Base-by-base conservation (phyloP, 257 asterid genomes). In the Ilex asprella region DNA sequence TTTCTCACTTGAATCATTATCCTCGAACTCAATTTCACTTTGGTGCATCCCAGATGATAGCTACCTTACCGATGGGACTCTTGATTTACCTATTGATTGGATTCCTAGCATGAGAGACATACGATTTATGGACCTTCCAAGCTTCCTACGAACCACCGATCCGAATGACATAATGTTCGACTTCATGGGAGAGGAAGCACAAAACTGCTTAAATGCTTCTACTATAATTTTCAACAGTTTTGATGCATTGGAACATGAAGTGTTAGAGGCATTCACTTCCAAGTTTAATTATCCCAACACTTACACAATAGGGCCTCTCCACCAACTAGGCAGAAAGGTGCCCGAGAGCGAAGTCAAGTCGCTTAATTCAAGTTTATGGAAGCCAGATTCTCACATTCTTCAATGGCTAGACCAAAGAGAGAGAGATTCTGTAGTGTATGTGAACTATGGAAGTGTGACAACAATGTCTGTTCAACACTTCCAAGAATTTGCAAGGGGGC, bases 371-470 rank as follows among this genome's bases (percentile, higher is more conserved):
- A 49, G 54, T 12, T 15, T 49, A 49, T 49, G 54, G 54, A 49
- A 49, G 54, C 54, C 54, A 12, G 54, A 49, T 49, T 49, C 54
- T 4, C n/a, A n/a, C 5, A 1, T 0, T 15, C 54, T 49, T 15
- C n/a, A 49, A 49, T 49, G 54, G 54, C 54, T 49, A 12, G 54
- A 49, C 16, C 54, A n/a, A 12, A 49, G 54, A n/a, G 54, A 49
- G 16, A 6, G 14, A n/a, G 54, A 49, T 2, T 49, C 54, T 2
- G 54, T 49, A 3, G 54, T 49, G 16, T 49, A 49, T 12, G 54
- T 49, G 54, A 49, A 49, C 54, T 49, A 49, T 15, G 54, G 54
- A n/a, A 49, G 54, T 15, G 54, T 49, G 54, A 49, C 54, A n/a
- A n/a, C 16, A n/a, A 49, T 49, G 54, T 4, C n/a, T 15, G 54